These are phyloP conservation scores for Taxillus chinensis DNA, from an alignment of 164 flowering plant species.

Conservation along the genomic window DNA sequence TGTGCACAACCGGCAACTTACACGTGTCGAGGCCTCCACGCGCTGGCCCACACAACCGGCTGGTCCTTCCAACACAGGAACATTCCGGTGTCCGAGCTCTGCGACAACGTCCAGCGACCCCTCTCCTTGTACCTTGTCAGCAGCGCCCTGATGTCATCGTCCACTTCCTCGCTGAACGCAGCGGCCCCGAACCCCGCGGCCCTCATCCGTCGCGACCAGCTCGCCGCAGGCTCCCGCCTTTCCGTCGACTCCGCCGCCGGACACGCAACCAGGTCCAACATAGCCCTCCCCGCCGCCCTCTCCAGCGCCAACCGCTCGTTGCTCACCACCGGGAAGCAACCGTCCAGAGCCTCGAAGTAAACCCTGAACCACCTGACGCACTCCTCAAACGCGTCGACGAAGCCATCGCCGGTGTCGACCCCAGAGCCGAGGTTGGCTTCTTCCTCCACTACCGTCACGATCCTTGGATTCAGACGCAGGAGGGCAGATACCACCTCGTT, in stretches of 20 bases:
- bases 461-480: constrained; percentile 47
- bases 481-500: constrained; percentile 42
- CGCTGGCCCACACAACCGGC: constrained; percentile 88
- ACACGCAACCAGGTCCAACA: constrained; percentile 71
- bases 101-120: constrained; percentile 87
- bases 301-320: constrained; percentile 83
- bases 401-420: constrained; percentile 47
- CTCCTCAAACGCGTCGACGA: constrained; percentile 56
- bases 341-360: constrained; percentile 74
- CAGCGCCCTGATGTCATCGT: constrained; percentile 74
- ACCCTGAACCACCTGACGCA: constrained; percentile 70
- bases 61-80: constrained; percentile 83
- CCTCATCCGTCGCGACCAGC: constrained; percentile 56
- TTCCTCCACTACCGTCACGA: constrained; percentile 81
- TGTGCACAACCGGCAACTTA: too few species aligned
- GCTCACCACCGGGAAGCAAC: constrained; percentile 63
- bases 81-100: constrained; percentile 47
- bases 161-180: constrained; percentile 68
- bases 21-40: too few species aligned
- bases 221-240: constrained; percentile 61
- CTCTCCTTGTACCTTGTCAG: constrained; percentile 79
- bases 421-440: constrained; percentile 76
- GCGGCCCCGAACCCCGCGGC: constrained; percentile 38
- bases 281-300: constrained; percentile 63
- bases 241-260: constrained; percentile 45